Conservation (phyloP, 371 early-diverging fungal genomes). For the Phascolomyces articulosus region DNA sequence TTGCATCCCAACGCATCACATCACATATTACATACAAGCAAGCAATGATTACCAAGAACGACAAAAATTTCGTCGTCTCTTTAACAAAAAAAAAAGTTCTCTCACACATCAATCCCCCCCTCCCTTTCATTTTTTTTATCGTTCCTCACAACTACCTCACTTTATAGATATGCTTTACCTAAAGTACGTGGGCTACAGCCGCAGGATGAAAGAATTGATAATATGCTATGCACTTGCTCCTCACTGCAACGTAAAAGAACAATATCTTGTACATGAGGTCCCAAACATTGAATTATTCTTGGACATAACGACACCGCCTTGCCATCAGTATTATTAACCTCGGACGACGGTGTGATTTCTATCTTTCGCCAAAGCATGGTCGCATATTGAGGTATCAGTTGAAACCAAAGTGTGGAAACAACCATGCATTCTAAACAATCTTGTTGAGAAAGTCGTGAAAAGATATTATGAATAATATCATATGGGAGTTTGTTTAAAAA, state of each 20-base stretch:
- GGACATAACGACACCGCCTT: no score
- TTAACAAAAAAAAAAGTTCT: no score
- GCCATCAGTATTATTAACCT: no score
- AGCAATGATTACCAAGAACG: no score
- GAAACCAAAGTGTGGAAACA: background rate
- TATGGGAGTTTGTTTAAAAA: background rate
- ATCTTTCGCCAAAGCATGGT: background rate
- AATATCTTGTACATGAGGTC: conserved; percentile 1
- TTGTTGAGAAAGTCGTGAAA: background rate
- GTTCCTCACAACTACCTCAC: background rate
- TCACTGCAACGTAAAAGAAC: background rate
- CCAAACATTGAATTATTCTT: background rate
- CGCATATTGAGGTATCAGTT: conserved; percentile 1
- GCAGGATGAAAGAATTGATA: background rate
- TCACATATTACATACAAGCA: no score
- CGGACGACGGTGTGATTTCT: background rate
- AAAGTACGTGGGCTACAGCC: background rate
- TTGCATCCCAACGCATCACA: no score
- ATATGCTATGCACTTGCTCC: background rate
- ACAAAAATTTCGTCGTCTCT: no score
- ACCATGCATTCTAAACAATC: conserved; percentile 9
- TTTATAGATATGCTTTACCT: background rate
- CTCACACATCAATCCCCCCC: background rate
- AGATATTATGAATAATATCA: conserved; percentile 2
- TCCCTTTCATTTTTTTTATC: no score